Conservation (phyloP, 495 filamentous ascomycete genomes). For the Penicillium cinerascens region DNA sequence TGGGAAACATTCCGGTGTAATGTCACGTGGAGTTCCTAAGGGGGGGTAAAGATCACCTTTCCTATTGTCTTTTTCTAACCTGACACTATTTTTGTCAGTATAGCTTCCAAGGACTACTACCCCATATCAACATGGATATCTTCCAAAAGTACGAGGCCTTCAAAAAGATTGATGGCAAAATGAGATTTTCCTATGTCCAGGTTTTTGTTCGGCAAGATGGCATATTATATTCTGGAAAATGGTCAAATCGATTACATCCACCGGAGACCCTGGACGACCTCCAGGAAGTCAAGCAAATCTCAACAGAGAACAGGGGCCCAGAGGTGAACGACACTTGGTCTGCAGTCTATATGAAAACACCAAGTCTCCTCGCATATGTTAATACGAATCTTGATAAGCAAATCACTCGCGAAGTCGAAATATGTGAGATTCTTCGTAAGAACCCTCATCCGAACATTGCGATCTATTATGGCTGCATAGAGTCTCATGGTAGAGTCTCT, state of each 20-base stretch:
- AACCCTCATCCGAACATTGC: constrained; percentile 40
- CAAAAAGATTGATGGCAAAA: constrained; percentile 17
- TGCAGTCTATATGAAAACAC: constrained; percentile 23
- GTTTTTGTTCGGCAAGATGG: constrained; percentile 17
- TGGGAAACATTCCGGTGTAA: no score
- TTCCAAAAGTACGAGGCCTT: constrained; percentile 20
- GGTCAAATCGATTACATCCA: constrained; percentile 12
- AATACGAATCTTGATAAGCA: constrained; percentile 16
- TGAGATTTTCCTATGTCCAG: constrained; percentile 21
- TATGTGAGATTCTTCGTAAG: constrained; percentile 29
- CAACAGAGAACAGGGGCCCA: constrained; percentile 18
- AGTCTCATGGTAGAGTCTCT: constrained; percentile 29
- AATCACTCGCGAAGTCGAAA: constrained; percentile 22
- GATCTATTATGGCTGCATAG: constrained; percentile 32
- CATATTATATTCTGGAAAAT: constrained; percentile 23
- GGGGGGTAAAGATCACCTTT: no score
- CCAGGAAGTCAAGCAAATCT: constrained; percentile 16
- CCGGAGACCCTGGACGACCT: constrained; percentile 20
- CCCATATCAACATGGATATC: constrained; percentile 12
- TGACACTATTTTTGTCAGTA: not conserved
- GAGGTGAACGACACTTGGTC: constrained; percentile 14
- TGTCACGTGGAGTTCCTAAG: no score
- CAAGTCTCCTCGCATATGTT: constrained; percentile 21
- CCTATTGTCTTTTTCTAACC: no score
- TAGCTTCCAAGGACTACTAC: not conserved